Conservation (phyloP, 306 rosid species). For the Pyrus betulifolia region DNA sequence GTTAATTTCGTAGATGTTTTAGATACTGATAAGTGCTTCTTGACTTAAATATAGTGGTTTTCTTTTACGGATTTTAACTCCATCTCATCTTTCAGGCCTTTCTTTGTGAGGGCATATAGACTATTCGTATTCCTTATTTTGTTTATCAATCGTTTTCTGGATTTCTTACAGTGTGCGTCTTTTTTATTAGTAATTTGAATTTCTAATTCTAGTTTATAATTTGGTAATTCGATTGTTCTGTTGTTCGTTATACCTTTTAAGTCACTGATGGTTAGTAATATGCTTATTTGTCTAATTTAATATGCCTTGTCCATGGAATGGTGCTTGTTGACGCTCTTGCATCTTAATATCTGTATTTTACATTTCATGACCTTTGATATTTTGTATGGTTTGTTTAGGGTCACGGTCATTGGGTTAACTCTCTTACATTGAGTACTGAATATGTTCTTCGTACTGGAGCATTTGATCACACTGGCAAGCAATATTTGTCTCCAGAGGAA, state of each 20-base stretch:
- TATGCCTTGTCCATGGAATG: background rate
- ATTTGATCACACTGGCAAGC: constrained; percentile 88
- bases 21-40: background rate
- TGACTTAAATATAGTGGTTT: background rate
- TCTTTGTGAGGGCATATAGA: background rate
- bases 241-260: background rate
- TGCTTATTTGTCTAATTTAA: background rate
- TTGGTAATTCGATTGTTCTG: background rate
- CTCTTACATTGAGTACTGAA: constrained; percentile 92
- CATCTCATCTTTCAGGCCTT: background rate
- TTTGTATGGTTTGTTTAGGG: constrained; percentile 49
- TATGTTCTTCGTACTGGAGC: constrained; percentile 95
- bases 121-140: background rate
- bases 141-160: background rate
- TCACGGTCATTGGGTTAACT: constrained; percentile 95
- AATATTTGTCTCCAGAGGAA: constrained; percentile 68
- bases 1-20: background rate
- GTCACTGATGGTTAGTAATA: background rate
- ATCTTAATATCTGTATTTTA: background rate
- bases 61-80: background rate
- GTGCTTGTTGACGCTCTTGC: background rate
- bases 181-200: too few relatives aligned
- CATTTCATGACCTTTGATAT: constrained; percentile 4
- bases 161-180: background rate
- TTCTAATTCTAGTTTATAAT: background rate